Base-by-base conservation (phyloP, 73 alveolate species). In the Breviolum minutum region DNA sequence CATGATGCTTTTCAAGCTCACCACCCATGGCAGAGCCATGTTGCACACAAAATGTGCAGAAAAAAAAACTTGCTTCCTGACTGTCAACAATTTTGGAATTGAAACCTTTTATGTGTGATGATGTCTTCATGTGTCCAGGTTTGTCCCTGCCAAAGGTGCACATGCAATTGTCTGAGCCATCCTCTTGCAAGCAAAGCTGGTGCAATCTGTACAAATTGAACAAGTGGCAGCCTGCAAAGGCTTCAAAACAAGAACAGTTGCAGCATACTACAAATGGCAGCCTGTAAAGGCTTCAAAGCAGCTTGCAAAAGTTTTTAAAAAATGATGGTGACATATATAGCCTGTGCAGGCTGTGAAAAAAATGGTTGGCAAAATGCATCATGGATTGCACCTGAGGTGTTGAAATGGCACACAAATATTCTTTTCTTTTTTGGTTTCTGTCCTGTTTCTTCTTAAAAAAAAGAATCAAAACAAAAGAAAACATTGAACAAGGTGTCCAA, bases 1-100 rank as follows among this genome's bases (percentile, higher is more conserved):
- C 8, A 74, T 22, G 84, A 74, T 74, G 22, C 60, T 54, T 4
- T 12, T 8, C 84, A 74, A 27, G 54, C 27, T 13, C 19, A 54
- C 13, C 84, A 74, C 84, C 84, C 84, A 74, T 74, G 84, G 84
- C 61, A 74, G 84, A 30, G 84, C 6, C 84, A 74, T 74, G 84
- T 54, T 74, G 77, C 9, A 74, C 84, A 74, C 54, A 20, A 74
- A n/a, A n/a, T 2, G 84, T 73, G 83, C 26, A 4, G 5, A n/a
- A 13, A 73, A 27, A 19, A n/a, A 74, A 22, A 13, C 60, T 74
- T 30, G 13, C 16, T 19, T 22, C 13, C 17, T 26, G 9, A 20
- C 26, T 20, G 77, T 5, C 19, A 69, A 69, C 26, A 69, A 13
- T 1, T 11, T 11, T 69, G 77, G 77, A 8, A 22, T 74, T 26